Evolutionary conservation across 441 rosid species (phyloP).

Genomic region (Macaranga tanarius): DNA sequence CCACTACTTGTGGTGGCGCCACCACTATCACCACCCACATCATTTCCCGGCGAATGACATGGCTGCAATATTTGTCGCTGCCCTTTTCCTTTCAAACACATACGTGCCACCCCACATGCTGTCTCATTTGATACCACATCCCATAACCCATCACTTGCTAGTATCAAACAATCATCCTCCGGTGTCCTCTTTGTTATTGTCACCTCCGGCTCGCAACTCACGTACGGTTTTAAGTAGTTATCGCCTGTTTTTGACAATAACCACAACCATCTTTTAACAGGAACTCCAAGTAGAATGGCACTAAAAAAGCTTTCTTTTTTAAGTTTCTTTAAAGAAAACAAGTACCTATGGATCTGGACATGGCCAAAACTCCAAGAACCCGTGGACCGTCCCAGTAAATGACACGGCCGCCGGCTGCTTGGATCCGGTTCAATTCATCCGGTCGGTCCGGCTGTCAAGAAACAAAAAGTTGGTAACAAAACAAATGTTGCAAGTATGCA

Average conservation of each 20-base stretch:
- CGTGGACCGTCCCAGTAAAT: constrained; percentile 89
- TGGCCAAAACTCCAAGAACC: constrained; percentile 88
- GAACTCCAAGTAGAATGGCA: neutral
- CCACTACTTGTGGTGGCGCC: constrained; percentile 13
- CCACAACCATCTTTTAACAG: neutral
- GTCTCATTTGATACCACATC: constrained; percentile 87
- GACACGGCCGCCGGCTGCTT: constrained; percentile 83
- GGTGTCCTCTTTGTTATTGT: constrained; percentile 53
- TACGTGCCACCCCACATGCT: constrained; percentile 74
- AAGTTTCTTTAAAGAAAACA: too few species aligned
- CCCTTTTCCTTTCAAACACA: constrained; percentile 46
- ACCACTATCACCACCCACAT: constrained; percentile 4
- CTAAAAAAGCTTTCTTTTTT: neutral
- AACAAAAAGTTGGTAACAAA: neutral
- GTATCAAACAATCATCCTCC: constrained; percentile 69
- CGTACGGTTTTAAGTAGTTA: constrained; percentile 72
- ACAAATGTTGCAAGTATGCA: neutral
- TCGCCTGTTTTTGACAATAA: constrained; percentile 41
- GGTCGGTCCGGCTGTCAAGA: constrained; percentile 80
- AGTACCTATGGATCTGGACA: constrained; percentile 89
- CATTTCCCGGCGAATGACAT: constrained; percentile 23
- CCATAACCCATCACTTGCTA: constrained; percentile 94
- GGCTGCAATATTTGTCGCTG: neutral
- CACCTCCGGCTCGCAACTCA: constrained; percentile 84
- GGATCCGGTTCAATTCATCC: constrained; percentile 70